Percentiles rank a stretch among this genome's conserved stretches.
phyloP scores from a whole-genome alignment of 768 basidiomycete genomes.

The Leucocoprinus leucothites region DNA sequence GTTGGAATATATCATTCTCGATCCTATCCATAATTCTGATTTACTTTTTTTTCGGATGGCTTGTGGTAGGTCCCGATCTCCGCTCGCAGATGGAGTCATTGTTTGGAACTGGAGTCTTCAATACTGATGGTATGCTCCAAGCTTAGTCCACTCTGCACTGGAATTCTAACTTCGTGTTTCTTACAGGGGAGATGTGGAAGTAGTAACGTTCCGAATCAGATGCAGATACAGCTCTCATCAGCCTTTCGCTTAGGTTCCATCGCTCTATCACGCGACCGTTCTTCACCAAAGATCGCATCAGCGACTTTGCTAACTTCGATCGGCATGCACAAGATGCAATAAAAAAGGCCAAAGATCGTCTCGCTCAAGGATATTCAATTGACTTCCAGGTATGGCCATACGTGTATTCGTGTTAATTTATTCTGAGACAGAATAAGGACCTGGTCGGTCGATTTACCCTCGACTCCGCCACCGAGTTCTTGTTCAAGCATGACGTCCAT shows the following conservation, averaged over 20 bases:
- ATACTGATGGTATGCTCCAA: conserved; percentile 43
- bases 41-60: neutral
- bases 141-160: neutral
- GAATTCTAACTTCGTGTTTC: no score
- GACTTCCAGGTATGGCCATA: conserved; percentile 51
- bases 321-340: conserved; percentile 48
- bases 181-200: no score
- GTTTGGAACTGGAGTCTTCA: conserved; percentile 60
- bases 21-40: neutral
- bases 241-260: conserved; percentile 41
- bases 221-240: no score
- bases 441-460: conserved; percentile 51
- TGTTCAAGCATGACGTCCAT: conserved; percentile 52
- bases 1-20: conserved; percentile 17
- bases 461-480: conserved; percentile 60
- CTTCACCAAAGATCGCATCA: conserved; percentile 57
- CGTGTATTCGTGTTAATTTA: neutral
- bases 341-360: conserved; percentile 37
- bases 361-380: conserved; percentile 44
- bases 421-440: conserved; percentile 25
- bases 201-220: no score
- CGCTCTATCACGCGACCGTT: conserved; percentile 67
- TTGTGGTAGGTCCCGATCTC: conserved; percentile 24
- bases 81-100: conserved; percentile 27
- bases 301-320: conserved; percentile 60